These are phyloP conservation scores for Auricularia cornea DNA, from an alignment of 768 basidiomycete genomes.

Conservation along the genomic window DNA sequence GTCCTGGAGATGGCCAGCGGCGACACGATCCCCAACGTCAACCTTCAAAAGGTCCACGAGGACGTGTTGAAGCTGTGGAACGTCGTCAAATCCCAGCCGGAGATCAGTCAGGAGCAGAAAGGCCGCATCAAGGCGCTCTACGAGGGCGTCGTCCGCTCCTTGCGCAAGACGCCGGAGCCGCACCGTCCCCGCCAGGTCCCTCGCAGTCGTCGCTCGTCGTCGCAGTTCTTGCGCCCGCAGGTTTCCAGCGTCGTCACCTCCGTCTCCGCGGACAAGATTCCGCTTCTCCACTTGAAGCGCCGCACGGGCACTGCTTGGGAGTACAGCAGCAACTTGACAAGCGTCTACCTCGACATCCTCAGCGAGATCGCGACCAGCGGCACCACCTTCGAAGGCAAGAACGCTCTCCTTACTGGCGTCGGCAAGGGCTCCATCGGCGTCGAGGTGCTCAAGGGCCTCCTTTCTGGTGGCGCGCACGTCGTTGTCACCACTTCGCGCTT, in stretches of 20 bases:
- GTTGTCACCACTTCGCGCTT: constrained; percentile 98
- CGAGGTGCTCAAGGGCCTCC: constrained; percentile 92
- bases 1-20: constrained; percentile 98
- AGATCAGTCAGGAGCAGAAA: constrained; percentile 96
- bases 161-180: constrained; percentile 69
- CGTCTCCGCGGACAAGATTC: constrained; percentile 83
- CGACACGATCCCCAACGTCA: constrained; percentile 77
- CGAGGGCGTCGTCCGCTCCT: constrained; percentile 90
- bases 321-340: constrained; percentile 93
- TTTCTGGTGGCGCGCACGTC: constrained; percentile 93
- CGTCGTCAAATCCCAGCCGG: constrained; percentile 92
- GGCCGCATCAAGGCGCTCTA: constrained; percentile 90
- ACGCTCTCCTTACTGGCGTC: constrained; percentile 94
- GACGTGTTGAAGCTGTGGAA: constrained; percentile 97
- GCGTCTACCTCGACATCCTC: constrained; percentile 91
- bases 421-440: constrained; percentile 98
- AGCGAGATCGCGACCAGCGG: constrained; percentile 98
- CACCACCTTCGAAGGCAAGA: constrained; percentile 98
- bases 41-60: constrained; percentile 96
- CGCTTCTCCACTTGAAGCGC: constrained; percentile 92
- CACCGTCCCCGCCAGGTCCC: constrained; percentile 35
- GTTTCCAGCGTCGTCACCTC: constrained; percentile 56
- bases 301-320: constrained; percentile 94
- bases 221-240: constrained; percentile 93
- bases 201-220: constrained; percentile 83